Conservation (phyloP, 768 basidiomycete species). For the Flagelloscypha sp. region DNA sequence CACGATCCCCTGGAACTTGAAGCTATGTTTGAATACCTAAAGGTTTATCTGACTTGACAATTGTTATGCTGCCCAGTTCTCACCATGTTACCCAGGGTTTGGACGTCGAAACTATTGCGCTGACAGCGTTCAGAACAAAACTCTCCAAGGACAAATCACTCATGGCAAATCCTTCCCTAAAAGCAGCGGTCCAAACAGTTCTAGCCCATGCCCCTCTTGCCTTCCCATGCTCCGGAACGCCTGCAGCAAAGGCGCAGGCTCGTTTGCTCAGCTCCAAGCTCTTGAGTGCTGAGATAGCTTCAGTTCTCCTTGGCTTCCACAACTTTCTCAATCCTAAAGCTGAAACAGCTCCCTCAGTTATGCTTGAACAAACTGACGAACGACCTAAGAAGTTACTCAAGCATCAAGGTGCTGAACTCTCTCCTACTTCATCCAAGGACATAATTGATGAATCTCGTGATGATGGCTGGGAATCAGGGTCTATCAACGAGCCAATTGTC, state of each 20-base stretch:
- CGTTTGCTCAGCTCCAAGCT: slow-evolving; percentile 71
- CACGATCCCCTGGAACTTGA: slow-evolving; percentile 2
- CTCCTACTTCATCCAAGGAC: too few species aligned
- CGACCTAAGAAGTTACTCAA: slow-evolving; percentile 19
- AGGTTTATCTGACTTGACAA: slow-evolving; percentile 35
- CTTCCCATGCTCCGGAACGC: slow-evolving; percentile 31
- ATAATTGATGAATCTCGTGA: too few species aligned
- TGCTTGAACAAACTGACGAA: slow-evolving; percentile 11
- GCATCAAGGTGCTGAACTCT: too few species aligned
- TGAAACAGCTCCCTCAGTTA: slow-evolving; percentile 9
- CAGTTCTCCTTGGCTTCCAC: slow-evolving; percentile 43
- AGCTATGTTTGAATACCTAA: slow-evolving; percentile 31
- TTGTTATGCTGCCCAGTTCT: slow-evolving; percentile 6
- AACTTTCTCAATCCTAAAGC: slow-evolving; percentile 26
- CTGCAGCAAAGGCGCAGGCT: slow-evolving; percentile 54
- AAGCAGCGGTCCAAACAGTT: slow-evolving; percentile 36
- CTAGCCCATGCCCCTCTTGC: slow-evolving; percentile 27
- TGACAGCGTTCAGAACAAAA: slow-evolving; percentile 61
- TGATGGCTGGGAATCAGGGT: slow-evolving; percentile 50
- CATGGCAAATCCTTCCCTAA: slow-evolving; percentile 38
- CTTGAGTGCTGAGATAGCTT: slow-evolving; percentile 51
- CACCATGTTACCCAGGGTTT: slow-evolving; percentile 34
- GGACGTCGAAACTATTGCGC: slow-evolving; percentile 50
- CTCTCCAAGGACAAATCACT: slow-evolving; percentile 64
- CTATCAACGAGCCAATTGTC: slow-evolving; percentile 19